phyloP scores from a whole-genome alignment of 2,329 filamentous ascomycete genomes.

The Aspergillus oerlinghausenensis region DNA sequence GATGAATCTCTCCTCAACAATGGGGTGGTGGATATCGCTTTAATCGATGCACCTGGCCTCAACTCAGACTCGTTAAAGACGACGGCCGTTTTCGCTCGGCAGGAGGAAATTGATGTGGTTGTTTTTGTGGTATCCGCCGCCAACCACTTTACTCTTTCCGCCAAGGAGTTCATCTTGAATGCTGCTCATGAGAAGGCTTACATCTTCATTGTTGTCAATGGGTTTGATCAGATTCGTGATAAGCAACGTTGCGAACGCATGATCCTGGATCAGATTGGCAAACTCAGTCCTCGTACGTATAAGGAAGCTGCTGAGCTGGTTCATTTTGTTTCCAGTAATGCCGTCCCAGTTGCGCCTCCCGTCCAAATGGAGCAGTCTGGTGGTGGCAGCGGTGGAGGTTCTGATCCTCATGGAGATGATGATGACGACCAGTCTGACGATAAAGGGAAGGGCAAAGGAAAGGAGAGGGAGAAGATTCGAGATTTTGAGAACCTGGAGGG shows the following conservation, averaged over 20 bases:
- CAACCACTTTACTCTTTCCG: constrained; percentile 95
- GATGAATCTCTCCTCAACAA: constrained; percentile 96
- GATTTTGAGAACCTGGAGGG: constrained; percentile 89
- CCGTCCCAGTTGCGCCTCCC: constrained; percentile 68
- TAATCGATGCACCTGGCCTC: constrained; percentile 93
- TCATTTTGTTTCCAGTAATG: constrained; percentile 97
- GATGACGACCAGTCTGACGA: constrained; percentile 53
- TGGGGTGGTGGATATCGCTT: constrained; percentile 92
- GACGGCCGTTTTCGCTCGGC: constrained; percentile 91
- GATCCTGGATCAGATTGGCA: constrained; percentile 83
- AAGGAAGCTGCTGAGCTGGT: constrained; percentile 92
- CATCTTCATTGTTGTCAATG: constrained; percentile 98
- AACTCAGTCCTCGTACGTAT: constrained; percentile 84
- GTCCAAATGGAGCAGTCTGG: constrained; percentile 47
- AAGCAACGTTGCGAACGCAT: constrained; percentile 86
- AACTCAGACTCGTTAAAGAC: constrained; percentile 97
- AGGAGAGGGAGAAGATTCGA: constrained; percentile 80
- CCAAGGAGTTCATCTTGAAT: constrained; percentile 96
- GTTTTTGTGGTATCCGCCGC: constrained; percentile 97
- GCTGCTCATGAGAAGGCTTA: constrained; percentile 96
- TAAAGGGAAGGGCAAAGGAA: constrained; percentile 74
- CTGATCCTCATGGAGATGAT: constrained; percentile 43
- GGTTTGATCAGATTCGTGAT: constrained; percentile 89
- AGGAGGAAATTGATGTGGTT: constrained; percentile 98
- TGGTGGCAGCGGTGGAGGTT: constrained; percentile 53